Evolutionary conservation across 2,329 filamentous ascomycete species (phyloP), one percentile per base, ranked within the genome.

Genomic region (Rutstroemia sp.): DNA sequence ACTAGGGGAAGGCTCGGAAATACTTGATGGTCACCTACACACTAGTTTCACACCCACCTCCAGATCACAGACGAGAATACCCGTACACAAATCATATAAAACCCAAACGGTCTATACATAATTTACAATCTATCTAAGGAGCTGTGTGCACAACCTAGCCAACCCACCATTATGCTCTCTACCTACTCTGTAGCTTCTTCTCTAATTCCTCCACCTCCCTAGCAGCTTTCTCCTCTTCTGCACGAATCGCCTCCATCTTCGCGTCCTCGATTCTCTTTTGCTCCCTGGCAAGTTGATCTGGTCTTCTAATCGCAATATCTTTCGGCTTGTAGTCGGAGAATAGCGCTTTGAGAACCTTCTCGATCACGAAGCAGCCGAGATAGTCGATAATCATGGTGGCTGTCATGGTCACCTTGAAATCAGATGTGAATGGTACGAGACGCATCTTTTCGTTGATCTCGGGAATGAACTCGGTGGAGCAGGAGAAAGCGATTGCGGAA

Each of bases 261-360:
- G 83, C 82, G 49, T 77, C 78, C 57, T 77, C 77, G 71, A 87
- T 88, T 63, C 92, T 80, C 61, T 78, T 77, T 56, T 80, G 76
- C 74, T 97, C 92, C 45, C 85, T 78, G 70, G 85, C 81, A 10
- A 95, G 75, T 78, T 99, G 94, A 69, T 99, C 94, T 3, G 88
- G 85, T 57, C 94, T 78, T 61, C 94, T 81, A 52, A 88, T 77
- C 1, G 94, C 92, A 68, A 99, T 97, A 70, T 97, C 94, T 71
- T 95, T 92, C 2, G 94, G 90, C 63, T 84, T 85, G 75, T 90
- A 95, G 72, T 99, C 94, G 62, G 88, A 92, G 73, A 97, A 99
- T 30, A 87, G 71, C 51, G 71, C 75, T 79, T 99, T 99, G 66
- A 99, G 79, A 0, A 83, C 79, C 63, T 92, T 86, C 75, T 99